Evolutionary conservation across 495 filamentous ascomycete species (phyloP), one percentile per base, ranked within the genome.

Genomic region (Xylaria palmicola): DNA sequence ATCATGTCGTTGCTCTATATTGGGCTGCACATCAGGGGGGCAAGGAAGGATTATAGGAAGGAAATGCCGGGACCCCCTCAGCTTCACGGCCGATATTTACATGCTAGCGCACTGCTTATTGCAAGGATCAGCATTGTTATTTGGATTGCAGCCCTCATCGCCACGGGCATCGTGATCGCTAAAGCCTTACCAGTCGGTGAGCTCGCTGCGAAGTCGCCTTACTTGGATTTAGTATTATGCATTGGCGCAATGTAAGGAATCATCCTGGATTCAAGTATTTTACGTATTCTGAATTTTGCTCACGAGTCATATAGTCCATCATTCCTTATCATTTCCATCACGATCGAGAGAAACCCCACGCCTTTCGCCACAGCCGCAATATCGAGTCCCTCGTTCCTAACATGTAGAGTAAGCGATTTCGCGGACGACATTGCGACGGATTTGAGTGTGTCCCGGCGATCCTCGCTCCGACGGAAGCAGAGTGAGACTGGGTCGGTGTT

Each of bases 21-120:
- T 12, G 64, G 58, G 48, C 36, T 72, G 13, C 69, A 72, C 54
- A 51, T 72, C 43, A 59, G 65, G 39, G 69, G 62, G 13, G 67
- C 69, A 6, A 22, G 63, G 39, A 69, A 53, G 26, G 47, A 66
- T 26, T 61, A 60, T 26, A 62, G 12, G 34, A 62, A 61, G 26
- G 49, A 48, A 43, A 59, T 65, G 3, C 17, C 43, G 3, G 61
- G 65, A 1, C 66, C 66, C 15, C 69, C 69, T 17, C 66, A 69
- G 37, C 51, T 64, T 1, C 61, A 69, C 12, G 69, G 69, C 13
- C 34, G 65, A 0, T 71, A 69, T 34, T 52, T 71, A 10, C 69
- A 69, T 44, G 69, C 66, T 36, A 68, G 69, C n/a, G 69, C 69
- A 27, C 56, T 72, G 48, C 60, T 72, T n/a, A 43, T 67, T n/a